Evolutionary conservation across 768 basidiomycete species (phyloP).

Genomic region (Royoungia palumana): DNA sequence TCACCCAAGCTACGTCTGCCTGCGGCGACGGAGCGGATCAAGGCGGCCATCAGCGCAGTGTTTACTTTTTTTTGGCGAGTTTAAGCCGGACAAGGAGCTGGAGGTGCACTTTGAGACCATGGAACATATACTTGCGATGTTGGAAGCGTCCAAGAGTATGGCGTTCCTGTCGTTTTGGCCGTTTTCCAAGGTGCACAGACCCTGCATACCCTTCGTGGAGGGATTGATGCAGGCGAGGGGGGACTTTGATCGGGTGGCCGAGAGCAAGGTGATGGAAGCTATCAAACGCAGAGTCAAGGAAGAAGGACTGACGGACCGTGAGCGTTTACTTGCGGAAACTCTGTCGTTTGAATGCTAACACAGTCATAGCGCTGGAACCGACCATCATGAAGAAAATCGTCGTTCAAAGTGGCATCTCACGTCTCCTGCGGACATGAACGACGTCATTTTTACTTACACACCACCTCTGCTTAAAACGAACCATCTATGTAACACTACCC

Average conservation of each 20-base stretch:
- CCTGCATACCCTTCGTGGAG: constrained; percentile 89
- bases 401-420: constrained; percentile 69
- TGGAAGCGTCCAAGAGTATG: constrained; percentile 85
- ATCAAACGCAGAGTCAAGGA: no score
- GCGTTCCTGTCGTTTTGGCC: constrained; percentile 93
- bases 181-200: constrained; percentile 92
- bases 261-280: constrained; percentile 90
- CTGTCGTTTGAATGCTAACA: constrained; percentile 2
- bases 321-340: not conserved
- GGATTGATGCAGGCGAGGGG: constrained; percentile 84
- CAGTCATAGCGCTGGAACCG: constrained; percentile 61
- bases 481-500: not conserved
- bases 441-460: constrained; percentile 6
- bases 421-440: constrained; percentile 51
- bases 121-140: no score
- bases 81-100: no score
- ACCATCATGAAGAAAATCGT: constrained; percentile 91
- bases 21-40: constrained; percentile 76
- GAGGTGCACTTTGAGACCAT: no score
- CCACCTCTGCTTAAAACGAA: not conserved
- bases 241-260: constrained; percentile 86
- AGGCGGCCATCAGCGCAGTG: constrained; percentile 71
- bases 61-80: no score
- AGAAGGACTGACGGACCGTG: no score
- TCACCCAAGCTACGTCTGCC: constrained; percentile 87